Conservation (phyloP, 140 eudicot species). For the Erigeron philadelphicus region DNA sequence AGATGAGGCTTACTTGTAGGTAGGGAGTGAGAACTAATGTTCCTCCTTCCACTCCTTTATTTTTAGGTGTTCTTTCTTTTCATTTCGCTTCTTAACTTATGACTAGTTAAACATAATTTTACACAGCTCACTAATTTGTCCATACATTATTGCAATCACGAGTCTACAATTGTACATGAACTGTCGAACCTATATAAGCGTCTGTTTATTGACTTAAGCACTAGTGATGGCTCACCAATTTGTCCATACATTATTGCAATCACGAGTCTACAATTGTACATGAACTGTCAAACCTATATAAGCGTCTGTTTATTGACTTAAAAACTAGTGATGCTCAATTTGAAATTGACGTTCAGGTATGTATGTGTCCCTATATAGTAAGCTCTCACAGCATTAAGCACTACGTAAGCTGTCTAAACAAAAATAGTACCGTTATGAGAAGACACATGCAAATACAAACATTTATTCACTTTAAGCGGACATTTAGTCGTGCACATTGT, state of each 20-base stretch:
- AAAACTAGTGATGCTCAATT: no score
- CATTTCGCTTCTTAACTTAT: not conserved
- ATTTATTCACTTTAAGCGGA: not conserved
- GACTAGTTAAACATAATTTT: not conserved
- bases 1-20: conserved; percentile 20
- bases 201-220: no score
- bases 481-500: not conserved
- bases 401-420: no score
- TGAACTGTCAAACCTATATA: not conserved
- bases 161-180: conserved; percentile 15
- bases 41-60: conserved; percentile 15
- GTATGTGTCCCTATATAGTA: no score
- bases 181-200: not conserved
- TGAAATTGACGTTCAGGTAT: no score
- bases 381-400: no score
- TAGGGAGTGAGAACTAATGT: conserved; percentile 16
- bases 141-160: conserved; percentile 9
- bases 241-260: conserved; percentile 15
- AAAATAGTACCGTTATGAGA: not conserved
- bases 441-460: not conserved
- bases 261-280: conserved; percentile 14
- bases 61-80: conserved; percentile 20
- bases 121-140: conserved; percentile 13
- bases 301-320: no score
- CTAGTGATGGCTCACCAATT: not conserved